Percentiles rank a stretch among this genome's conserved stretches.
Conservation (phyloP, 192 early-diverging fungal species). For the Podila epigama region DNA sequence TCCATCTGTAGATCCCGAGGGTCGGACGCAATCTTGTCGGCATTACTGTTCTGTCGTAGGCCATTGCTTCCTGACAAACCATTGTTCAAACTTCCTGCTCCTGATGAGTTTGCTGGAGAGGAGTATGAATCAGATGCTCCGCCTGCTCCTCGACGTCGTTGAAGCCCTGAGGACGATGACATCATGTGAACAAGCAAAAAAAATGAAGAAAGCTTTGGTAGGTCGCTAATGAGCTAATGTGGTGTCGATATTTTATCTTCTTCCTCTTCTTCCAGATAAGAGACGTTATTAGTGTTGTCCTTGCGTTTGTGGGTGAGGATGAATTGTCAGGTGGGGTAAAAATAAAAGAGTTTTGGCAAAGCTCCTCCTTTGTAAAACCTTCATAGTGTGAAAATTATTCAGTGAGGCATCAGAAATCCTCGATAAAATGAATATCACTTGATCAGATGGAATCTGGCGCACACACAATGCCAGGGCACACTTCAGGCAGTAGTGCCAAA, state of each 20-base stretch:
- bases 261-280: neutral
- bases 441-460: too few relatives aligned
- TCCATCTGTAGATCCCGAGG: constrained; percentile 64
- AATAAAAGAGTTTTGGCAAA: too few relatives aligned
- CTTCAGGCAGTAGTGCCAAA: too few relatives aligned
- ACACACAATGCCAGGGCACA: too few relatives aligned
- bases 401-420: too few relatives aligned
- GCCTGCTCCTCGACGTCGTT: constrained; percentile 46
- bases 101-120: constrained; percentile 25
- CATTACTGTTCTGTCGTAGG: constrained; percentile 17
- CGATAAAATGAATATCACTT: too few relatives aligned
- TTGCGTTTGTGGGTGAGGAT: too few relatives aligned
- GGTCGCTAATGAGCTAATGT: neutral
- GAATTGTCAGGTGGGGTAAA: too few relatives aligned
- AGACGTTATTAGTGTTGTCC: neutral
- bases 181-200: constrained; percentile 5
- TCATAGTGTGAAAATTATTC: too few relatives aligned
- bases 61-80: constrained; percentile 19
- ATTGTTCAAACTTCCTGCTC: constrained; percentile 4
- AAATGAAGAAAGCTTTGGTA: neutral
- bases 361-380: too few relatives aligned
- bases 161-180: constrained; percentile 49
- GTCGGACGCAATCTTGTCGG: constrained; percentile 57
- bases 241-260: neutral
- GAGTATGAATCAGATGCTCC: constrained; percentile 33